phyloP scores from a whole-genome alignment of 169 alveolate genomes.

The Plasmodium knowlesi region DNA sequence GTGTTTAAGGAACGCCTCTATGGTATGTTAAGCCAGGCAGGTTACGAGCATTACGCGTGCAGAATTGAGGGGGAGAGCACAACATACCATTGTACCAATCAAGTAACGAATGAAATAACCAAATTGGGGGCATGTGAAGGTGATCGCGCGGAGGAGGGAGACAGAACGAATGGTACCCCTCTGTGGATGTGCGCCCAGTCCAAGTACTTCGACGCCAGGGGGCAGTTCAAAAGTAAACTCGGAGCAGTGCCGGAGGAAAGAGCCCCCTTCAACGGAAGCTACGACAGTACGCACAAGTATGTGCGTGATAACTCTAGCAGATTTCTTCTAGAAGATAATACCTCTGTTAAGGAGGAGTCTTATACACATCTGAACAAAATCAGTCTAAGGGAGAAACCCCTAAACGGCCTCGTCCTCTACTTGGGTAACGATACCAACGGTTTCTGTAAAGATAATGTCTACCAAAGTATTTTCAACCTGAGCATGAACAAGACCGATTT shows the following conservation, averaged over 20 bases:
- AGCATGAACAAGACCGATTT: constrained; percentile 51
- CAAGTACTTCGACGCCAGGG: constrained; percentile 44
- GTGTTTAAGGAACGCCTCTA: constrained; percentile 18
- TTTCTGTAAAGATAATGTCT: constrained; percentile 17
- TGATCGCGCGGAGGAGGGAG: neutral
- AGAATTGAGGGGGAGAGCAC: too few species aligned
- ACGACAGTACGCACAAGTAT: constrained; percentile 44
- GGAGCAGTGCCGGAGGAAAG: neutral
- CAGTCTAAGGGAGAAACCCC: constrained; percentile 29
- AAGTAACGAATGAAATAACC: neutral
- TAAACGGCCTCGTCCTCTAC: constrained; percentile 44
- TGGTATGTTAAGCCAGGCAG: neutral
- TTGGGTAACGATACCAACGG: constrained; percentile 25
- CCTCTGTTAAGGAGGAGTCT: neutral
- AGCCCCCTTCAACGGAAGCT: constrained; percentile 10
- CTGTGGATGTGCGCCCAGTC: neutral
- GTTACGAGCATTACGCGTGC: neutral
- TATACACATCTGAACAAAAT: neutral
- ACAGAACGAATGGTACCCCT: neutral
- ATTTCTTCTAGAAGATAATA: neutral
- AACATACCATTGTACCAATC: neutral
- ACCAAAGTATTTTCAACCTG: constrained; percentile 41
- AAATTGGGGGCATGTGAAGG: neutral
- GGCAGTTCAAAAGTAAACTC: constrained; percentile 13
- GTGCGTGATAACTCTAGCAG: constrained; percentile 5